A percentile compares a stretch with the other conserved stretches of the same genome.
Conservation (phyloP, 2,329 filamentous ascomycete species). For the Fusarium sp. region DNA sequence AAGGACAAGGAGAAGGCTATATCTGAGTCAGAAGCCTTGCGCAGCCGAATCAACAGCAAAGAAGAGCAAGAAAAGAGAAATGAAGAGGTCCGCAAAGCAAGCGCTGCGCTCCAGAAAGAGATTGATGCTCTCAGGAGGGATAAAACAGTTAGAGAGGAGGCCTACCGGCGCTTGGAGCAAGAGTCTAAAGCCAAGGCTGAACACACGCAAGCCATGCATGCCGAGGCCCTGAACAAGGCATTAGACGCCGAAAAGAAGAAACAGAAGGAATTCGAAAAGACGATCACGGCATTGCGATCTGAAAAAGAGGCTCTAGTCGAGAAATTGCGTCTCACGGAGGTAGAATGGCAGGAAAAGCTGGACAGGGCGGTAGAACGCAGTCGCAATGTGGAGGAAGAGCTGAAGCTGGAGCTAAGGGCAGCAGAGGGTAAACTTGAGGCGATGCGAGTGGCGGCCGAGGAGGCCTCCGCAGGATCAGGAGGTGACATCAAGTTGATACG, state of each 20-base stretch:
- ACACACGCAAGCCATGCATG: conserved; percentile 70
- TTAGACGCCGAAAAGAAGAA: conserved; percentile 71
- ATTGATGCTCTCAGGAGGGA: conserved; percentile 57
- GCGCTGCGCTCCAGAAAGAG: conserved; percentile 57
- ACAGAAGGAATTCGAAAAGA: conserved; percentile 64
- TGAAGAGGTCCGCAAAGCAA: conserved; percentile 61
- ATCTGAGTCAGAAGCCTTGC: conserved; percentile 58
- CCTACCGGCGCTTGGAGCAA: conserved; percentile 72
- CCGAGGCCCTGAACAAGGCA: conserved; percentile 72
- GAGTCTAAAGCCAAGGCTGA: conserved; percentile 75
- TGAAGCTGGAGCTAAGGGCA: conserved; percentile 78
- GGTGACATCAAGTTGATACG: conserved; percentile 89
- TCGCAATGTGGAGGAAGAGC: conserved; percentile 74
- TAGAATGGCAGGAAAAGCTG: conserved; percentile 76
- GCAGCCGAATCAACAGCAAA: conserved; percentile 58
- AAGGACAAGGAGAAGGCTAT: conserved; percentile 67
- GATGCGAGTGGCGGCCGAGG: conserved; percentile 85
- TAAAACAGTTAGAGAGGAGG: conserved; percentile 67
- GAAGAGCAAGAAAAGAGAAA: conserved; percentile 65
- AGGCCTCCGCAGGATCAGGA: conserved; percentile 82
- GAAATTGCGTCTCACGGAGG: conserved; percentile 73
- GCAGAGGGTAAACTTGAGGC: conserved; percentile 91
- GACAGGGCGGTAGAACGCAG: conserved; percentile 76
- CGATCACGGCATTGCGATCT: conserved; percentile 71
- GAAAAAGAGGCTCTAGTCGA: conserved; percentile 81